A percentile compares a stretch with the other conserved stretches of the same genome.
Conservation (phyloP, 83 land plant genomes). For the Diphasiastrum complanatum region DNA sequence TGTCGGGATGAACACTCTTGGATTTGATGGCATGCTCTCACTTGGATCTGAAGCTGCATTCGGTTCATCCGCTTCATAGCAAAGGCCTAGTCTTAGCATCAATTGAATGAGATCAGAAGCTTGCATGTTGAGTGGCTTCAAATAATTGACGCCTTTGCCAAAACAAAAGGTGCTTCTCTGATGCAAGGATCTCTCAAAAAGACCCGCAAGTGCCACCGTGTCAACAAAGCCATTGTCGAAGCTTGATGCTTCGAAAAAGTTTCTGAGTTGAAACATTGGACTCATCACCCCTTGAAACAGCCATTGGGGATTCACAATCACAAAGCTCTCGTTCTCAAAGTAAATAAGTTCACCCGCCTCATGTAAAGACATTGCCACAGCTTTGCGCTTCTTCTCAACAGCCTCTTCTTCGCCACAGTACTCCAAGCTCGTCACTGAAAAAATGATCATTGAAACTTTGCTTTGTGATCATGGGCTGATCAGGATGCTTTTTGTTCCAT, state of each 20-base stretch:
- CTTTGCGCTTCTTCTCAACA: background rate
- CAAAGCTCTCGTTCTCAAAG: background rate
- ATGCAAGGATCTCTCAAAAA: too few relatives aligned
- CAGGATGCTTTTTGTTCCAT: conserved; percentile 8
- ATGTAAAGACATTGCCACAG: conserved; percentile 5
- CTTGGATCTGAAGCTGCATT: too few relatives aligned
- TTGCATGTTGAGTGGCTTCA: too few relatives aligned
- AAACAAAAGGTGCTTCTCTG: too few relatives aligned
- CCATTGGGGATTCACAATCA: conserved; percentile 2
- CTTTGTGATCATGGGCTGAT: background rate
- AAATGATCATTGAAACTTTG: background rate
- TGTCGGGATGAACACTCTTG: too few relatives aligned
- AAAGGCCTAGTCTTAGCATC: too few relatives aligned
- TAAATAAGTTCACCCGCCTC: conserved; percentile 2
- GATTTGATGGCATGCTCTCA: too few relatives aligned
- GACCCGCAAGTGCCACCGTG: background rate
- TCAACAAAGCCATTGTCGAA: background rate
- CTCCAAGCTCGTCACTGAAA: background rate
- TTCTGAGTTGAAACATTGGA: background rate
- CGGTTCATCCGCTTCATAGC: too few relatives aligned
- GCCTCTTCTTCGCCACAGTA: background rate
- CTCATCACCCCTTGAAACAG: background rate
- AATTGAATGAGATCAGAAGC: too few relatives aligned
- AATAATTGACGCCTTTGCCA: too few relatives aligned
- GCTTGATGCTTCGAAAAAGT: background rate